Conservation (phyloP, 1,139 yeast genomes). For the Trichomonascaceae sp. region DNA sequence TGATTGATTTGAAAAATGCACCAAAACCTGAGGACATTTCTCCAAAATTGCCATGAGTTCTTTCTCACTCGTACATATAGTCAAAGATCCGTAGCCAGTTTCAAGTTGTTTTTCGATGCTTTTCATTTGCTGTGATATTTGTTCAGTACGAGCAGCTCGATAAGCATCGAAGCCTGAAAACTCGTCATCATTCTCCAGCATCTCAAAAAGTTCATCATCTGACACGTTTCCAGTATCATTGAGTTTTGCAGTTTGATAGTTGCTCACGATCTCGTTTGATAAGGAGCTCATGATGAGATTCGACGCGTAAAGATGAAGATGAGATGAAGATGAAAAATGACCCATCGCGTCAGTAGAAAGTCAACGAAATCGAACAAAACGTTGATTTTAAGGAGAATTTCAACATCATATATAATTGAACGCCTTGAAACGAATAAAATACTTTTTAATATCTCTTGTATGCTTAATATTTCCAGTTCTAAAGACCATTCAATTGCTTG, state of each 20-base stretch:
- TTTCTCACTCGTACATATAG: conserved; percentile 44
- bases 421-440: background rate
- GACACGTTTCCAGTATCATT: conserved; percentile 9
- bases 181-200: conserved; percentile 48
- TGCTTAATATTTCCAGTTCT: background rate
- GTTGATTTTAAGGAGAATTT: background rate
- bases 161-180: conserved; percentile 55
- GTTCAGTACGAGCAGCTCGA: conserved; percentile 9
- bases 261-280: background rate
- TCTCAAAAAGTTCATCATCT: conserved; percentile 29
- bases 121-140: conserved; percentile 26
- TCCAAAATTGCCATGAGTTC: conserved; percentile 50
- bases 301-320: background rate
- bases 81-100: conserved; percentile 41
- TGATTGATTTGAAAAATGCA: conserved; percentile 60
- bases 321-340: background rate
- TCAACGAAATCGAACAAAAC: too few relatives aligned
- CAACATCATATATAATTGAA: background rate
- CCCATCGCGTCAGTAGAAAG: background rate
- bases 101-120: conserved; percentile 36
- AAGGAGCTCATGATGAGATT: background rate
- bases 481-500: conserved; percentile 1
- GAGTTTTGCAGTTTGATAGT: conserved; percentile 1
- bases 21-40: conserved; percentile 40
- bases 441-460: too few relatives aligned